A percentile compares a stretch with the other conserved stretches of the same genome.
Conservation (phyloP, 805 yeast genomes). For the Pichia heedii region DNA sequence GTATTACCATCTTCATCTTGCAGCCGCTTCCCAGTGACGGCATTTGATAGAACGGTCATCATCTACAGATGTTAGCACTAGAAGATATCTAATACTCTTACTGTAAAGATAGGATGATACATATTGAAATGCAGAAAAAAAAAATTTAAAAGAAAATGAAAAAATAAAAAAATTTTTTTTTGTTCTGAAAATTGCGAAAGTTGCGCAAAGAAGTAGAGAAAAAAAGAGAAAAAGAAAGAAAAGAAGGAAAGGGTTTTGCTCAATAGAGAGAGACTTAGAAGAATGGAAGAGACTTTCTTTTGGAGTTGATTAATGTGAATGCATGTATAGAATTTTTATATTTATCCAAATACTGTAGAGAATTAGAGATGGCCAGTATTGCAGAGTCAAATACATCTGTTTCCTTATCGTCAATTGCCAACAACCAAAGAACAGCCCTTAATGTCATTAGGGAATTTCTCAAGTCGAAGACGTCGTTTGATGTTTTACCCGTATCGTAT, state of each 20-base stretch:
- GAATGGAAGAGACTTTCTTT: too few relatives aligned
- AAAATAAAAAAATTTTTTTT: not conserved
- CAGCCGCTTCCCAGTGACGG: not conserved
- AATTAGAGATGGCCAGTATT: too few relatives aligned
- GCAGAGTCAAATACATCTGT: not conserved
- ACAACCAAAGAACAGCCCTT: slow-evolving; percentile 67
- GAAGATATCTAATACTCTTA: too few relatives aligned
- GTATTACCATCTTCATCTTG: not conserved
- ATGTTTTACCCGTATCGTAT: slow-evolving; percentile 92
- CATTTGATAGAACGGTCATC: not conserved
- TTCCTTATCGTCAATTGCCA: not conserved
- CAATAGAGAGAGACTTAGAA: too few relatives aligned
- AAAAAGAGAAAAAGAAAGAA: too few relatives aligned
- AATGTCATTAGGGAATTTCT: slow-evolving; percentile 77
- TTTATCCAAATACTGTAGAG: too few relatives aligned
- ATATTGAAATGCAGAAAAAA: not conserved
- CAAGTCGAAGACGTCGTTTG: slow-evolving; percentile 88
- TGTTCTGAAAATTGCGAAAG: not conserved
- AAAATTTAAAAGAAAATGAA: not conserved
- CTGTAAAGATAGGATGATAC: too few relatives aligned
- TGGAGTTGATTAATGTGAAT: too few relatives aligned
- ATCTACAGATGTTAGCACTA: not conserved
- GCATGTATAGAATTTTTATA: too few relatives aligned
- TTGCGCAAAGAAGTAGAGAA: too few relatives aligned
- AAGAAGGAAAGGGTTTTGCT: too few relatives aligned